Evolutionary conservation across 2,329 filamentous ascomycete genomes (phyloP).

Genomic region (Aspergillus niger): DNA sequence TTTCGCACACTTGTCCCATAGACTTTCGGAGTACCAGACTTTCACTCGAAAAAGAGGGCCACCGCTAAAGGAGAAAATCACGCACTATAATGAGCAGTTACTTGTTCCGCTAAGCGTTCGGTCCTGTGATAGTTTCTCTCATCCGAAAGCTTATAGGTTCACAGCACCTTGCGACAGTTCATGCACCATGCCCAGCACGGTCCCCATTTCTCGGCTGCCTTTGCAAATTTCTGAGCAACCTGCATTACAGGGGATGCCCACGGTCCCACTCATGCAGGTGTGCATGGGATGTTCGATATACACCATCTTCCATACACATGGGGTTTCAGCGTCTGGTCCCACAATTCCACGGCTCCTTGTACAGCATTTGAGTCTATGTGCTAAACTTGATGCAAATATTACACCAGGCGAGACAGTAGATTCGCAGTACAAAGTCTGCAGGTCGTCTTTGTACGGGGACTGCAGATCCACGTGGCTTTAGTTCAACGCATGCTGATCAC

Average conservation of each 20-base stretch:
- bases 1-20: neutral
- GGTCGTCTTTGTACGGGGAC: neutral
- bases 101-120: neutral
- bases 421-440: neutral
- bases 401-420: neutral
- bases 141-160: neutral
- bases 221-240: neutral
- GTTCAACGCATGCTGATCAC: neutral
- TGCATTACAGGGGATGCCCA: neutral
- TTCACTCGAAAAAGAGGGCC: neutral
- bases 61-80: neutral
- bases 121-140: neutral
- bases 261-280: neutral
- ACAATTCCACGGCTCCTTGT: neutral
- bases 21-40: neutral
- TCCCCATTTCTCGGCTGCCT: neutral
- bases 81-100: neutral
- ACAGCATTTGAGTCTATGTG: neutral
- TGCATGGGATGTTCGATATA: neutral
- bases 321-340: neutral
- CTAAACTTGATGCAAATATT: neutral
- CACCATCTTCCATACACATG: neutral
- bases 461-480: conserved; percentile 1
- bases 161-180: neutral
- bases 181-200: neutral